Base-by-base conservation (phyloP, 805 yeast genomes). In the Clavispora santaluciae region DNA sequence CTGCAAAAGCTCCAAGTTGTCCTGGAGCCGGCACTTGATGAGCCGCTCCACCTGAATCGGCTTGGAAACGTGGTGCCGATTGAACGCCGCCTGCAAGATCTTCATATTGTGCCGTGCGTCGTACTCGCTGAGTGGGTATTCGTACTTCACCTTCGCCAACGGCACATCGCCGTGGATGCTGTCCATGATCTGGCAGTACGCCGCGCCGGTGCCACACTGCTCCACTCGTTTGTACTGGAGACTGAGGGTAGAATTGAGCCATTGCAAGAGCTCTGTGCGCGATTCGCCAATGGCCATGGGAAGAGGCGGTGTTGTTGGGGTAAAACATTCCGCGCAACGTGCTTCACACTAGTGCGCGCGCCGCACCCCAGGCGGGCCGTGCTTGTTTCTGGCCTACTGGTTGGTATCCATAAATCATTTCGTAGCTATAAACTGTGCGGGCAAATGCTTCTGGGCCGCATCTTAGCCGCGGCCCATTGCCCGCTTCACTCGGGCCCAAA, bases 131-230 rank as follows among this genome's bases (percentile, higher is more conserved):
- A 72, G 68, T 9, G 84, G 81, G 29, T 42, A 36, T 44, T 80
- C 76, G 57, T 83, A 88, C 53, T 78, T 82, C 40, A 91, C 95
- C 51, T 82, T 78, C 36, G 66, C 56, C 83, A 91, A 76, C 1
- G 96, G 93, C 15, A 93, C 73, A 51, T 88, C 96, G 8, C 83
- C 81, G 53, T 72, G 86, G 15, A 93, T 80, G 6, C 89, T 78
- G 61, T 93, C 97, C 69, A 91, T 72, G 29, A 93, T 75, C 66
- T 90, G 96, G 61, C 97, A 89, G 59, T 87, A 91, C 1, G 88
- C 91, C 1, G 96, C 96, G 2, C 99, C 99, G 2, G 85, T 78
- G 13, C 99, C 99, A 57, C 96, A 83, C 61, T 90, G 90, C 58
- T 93, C 99, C 1, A 93, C 83, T 57, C 85, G 87, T 26, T 79